Evolutionary conservation across 179 eudicot genomes (phyloP), one percentile per base, ranked within the genome.

Genomic region (Beta macrorhiza): DNA sequence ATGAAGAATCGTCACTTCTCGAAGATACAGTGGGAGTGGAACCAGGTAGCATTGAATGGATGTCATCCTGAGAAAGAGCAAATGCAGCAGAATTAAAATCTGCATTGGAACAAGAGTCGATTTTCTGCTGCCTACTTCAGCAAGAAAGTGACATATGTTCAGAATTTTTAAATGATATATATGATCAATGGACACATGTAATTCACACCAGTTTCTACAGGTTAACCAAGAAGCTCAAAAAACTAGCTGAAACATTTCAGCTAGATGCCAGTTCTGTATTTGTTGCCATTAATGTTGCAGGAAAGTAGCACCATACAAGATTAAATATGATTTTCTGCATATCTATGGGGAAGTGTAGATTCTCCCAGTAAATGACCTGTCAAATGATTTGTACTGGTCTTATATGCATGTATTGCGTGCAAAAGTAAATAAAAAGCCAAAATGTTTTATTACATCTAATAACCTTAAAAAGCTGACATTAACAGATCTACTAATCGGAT

Each of bases 31-130:
- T 73, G 16, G 92, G 85, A 72, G 91, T 84, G 59, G 93, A 83
- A 73, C 84, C 84, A 69, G 87, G 87, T 20, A 88, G 74, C 71
- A 85, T 59, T 78, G 92, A 85, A 80, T 45, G 83, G 76, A 77
- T 68, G 75, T 87, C 95, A 85, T 94, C 98, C 99, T 95, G 92
- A 56, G 42, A 73, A 71, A 77, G 37, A 53, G 59, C 52, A 82
- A 55, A 64, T 56, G 29, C 81, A 58, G 52, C 59, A 72, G 57
- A 53, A 57, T 70, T 20, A 58, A n/a, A n/a, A 67, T 42, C 75
- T 53, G 25, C 22, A 78, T 19, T 68, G 55, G 20, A 37, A 42
- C 52, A 19, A 47, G 4, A 44, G n/a, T 14, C 14, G n/a, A 19
- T 3, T 14, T 64, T 64, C 15, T 12, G 44, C 69, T 64, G 14